phyloP scores from a whole-genome alignment of 2,329 filamentous ascomycete species.

The Aspergillus unguis region DNA sequence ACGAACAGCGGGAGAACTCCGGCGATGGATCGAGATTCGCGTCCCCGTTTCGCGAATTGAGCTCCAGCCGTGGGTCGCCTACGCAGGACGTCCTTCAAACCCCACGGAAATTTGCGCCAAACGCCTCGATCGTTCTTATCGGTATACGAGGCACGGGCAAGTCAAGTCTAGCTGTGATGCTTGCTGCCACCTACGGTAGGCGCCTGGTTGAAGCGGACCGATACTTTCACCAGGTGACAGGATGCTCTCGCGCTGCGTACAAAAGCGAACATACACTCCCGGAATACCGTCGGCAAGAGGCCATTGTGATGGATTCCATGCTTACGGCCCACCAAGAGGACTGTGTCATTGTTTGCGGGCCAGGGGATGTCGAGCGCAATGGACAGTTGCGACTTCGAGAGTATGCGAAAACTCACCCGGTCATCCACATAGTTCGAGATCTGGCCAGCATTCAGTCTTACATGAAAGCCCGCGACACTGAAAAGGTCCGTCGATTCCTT shows the following conservation, averaged over 20 bases:
- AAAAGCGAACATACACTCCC: conserved; percentile 60
- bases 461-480: conserved; percentile 54
- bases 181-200: conserved; percentile 66
- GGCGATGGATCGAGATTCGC: conserved; percentile 16
- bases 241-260: conserved; percentile 60
- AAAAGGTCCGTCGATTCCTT: conserved; percentile 58
- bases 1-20: conserved; percentile 20
- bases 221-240: conserved; percentile 63
- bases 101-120: conserved; percentile 48
- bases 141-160: conserved; percentile 73
- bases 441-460: conserved; percentile 62
- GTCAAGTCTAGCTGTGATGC: conserved; percentile 71
- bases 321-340: conserved; percentile 58
- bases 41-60: conserved; percentile 26
- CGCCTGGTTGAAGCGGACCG: conserved; percentile 67
- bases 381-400: conserved; percentile 60
- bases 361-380: conserved; percentile 64
- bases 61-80: conserved; percentile 28
- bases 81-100: conserved; percentile 26
- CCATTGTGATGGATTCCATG: conserved; percentile 59
- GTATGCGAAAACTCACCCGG: conserved; percentile 63
- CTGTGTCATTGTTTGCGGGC: conserved; percentile 68
- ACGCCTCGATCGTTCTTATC: conserved; percentile 69
- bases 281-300: conserved; percentile 63
- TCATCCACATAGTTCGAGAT: conserved; percentile 68